A percentile compares a stretch with the other conserved stretches of the same genome.
Conservation (phyloP, 768 basidiomycete genomes). For the Tephrocybe sp. region DNA sequence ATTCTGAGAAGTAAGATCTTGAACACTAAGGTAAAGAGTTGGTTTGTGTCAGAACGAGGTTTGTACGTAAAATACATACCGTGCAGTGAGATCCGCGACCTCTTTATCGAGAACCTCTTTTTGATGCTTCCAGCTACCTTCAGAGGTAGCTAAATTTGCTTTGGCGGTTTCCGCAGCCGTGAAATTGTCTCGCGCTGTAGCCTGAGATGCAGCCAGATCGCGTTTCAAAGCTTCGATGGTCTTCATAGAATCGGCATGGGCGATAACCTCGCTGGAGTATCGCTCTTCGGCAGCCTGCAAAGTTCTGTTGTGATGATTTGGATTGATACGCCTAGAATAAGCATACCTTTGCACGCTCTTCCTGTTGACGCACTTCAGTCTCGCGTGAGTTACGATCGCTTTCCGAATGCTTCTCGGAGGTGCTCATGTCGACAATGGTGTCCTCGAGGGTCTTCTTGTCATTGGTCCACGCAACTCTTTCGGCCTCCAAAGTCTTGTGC, state of each 20-base stretch:
- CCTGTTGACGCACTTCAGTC: slow-evolving; percentile 63
- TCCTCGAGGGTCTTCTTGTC: slow-evolving; percentile 85
- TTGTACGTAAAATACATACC: slow-evolving; percentile 44
- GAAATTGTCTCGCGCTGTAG: slow-evolving; percentile 55
- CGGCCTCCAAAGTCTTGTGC: slow-evolving; percentile 65
- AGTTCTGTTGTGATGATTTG: neutral
- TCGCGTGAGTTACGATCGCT: slow-evolving; percentile 64
- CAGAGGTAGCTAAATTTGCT: slow-evolving; percentile 69
- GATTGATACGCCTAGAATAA: neutral
- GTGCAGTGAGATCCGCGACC: slow-evolving; percentile 63
- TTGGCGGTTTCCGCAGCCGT: slow-evolving; percentile 72
- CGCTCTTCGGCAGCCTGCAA: slow-evolving; percentile 72
- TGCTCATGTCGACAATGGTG: slow-evolving; percentile 77
- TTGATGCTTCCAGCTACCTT: slow-evolving; percentile 81
- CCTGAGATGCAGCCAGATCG: slow-evolving; percentile 54
- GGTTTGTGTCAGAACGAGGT: neutral
- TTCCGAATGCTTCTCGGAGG: slow-evolving; percentile 68
- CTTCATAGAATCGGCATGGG: slow-evolving; percentile 87
- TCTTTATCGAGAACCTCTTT: slow-evolving; percentile 79
- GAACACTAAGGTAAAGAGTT: slow-evolving; percentile 44
- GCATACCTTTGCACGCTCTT: slow-evolving; percentile 67
- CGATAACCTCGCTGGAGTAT: slow-evolving; percentile 78
- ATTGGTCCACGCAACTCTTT: slow-evolving; percentile 67
- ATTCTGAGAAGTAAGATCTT: slow-evolving; percentile 78
- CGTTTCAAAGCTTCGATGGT: slow-evolving; percentile 61